Evolutionary conservation across 78 protist species (phyloP), one percentile per base, ranked within the genome.

Genomic region (Polysphondylium violaceum): DNA sequence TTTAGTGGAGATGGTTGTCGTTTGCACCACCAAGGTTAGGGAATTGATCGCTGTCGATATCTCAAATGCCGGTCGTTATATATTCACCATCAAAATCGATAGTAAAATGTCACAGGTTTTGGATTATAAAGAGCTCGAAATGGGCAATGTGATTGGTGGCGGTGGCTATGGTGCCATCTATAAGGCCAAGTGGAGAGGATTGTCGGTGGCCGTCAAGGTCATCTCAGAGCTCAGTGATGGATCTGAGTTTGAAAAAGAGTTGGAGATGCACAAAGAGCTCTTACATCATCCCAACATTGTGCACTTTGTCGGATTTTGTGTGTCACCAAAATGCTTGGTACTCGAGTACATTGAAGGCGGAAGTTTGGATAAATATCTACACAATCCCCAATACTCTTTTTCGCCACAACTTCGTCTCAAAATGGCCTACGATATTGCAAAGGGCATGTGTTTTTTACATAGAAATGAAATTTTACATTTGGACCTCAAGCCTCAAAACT

Each of bases 371-470:
- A 83, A 83, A 44, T 83, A 83, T 36, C 60, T 83, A 7, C 51
- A 36, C 36, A 67, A 83, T 53, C 74, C 71, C 25, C 21, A 43
- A 12, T 76, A 76, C n/a, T 31, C 27, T 1, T 83, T 83, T 41
- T 55, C 77, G 3, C 79, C 77, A 41, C 78, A 83, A 44, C 44
- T 83, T 7, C 43, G 91, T 33, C 31, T 83, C n/a, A 88, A 88
- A 51, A 88, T 88, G 83, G 79, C 87, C 25, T 71, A 71, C 35
- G 94, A 88, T 47, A 88, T 88, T 53, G 94, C 94, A 0, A 73
- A 76, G 59, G 94, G 94, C 17, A 88, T 88, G 94, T 74, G 86
- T 17, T 88, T 88, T n/a, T 19, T 88, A 25, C 94, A 88, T 35
- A 61, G 79, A 47, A 88, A 76, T 53, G 88, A 78, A 27, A 88